These are phyloP conservation scores for Penicillium egyptiacum DNA, from an alignment of 495 filamentous ascomycete genomes.

Conservation along the genomic window DNA sequence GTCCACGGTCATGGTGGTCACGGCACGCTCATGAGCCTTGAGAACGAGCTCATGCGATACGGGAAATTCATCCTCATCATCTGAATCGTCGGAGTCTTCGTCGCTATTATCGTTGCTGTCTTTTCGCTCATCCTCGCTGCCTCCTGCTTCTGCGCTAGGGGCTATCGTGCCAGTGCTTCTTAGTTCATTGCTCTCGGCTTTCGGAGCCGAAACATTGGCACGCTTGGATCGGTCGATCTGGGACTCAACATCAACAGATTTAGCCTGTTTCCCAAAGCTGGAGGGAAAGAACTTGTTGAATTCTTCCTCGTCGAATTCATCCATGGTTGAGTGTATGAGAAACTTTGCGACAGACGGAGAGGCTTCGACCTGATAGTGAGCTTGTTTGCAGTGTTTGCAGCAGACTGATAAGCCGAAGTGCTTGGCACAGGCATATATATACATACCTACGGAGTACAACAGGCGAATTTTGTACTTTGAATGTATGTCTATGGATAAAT, in stretches of 20 bases:
- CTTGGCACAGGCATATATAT: background rate
- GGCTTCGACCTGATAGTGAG: constrained; percentile 24
- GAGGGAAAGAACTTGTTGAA: constrained; percentile 79
- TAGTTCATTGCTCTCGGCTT: constrained; percentile 27
- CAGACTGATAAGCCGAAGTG: background rate
- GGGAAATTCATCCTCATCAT: constrained; percentile 82
- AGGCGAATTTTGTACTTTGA: background rate
- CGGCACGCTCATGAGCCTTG: constrained; percentile 86
- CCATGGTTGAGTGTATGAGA: constrained; percentile 36
- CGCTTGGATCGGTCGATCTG: constrained; percentile 80
- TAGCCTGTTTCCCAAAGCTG: constrained; percentile 82
- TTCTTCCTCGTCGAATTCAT: constrained; percentile 76
- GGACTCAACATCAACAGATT: constrained; percentile 67
- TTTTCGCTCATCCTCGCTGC: constrained; percentile 26
- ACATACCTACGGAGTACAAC: no score
- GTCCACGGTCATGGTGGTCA: constrained; percentile 82
- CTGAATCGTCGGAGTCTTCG: constrained; percentile 53
- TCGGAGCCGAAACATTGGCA: constrained; percentile 35
- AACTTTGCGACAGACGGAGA: constrained; percentile 13
- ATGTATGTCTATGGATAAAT: background rate
- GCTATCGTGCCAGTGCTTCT: constrained; percentile 19
- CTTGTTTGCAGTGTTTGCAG: constrained; percentile 46
- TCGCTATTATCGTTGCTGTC: constrained; percentile 47
- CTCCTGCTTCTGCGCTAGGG: constrained; percentile 22
- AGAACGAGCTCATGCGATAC: constrained; percentile 90